Evolutionary conservation across 2,329 filamentous ascomycete species (phyloP).

Genomic region (Xylaria sp.): DNA sequence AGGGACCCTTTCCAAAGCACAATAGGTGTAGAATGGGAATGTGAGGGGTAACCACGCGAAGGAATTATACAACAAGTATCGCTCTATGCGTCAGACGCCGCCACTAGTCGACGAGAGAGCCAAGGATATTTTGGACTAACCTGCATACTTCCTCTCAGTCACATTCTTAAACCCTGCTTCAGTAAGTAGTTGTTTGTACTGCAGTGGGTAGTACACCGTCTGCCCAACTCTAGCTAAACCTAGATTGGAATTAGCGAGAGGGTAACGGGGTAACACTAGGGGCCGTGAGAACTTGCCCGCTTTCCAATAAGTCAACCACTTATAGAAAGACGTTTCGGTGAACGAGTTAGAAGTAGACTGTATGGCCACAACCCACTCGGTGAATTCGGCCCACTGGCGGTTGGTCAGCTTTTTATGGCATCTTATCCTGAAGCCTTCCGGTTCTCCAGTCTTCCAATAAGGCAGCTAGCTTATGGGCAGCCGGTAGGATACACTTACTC

Average conservation of each 20-base stretch:
- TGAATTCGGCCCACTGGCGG: slow-evolving; percentile 50
- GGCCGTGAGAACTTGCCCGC: slow-evolving; percentile 26
- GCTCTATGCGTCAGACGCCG: neutral
- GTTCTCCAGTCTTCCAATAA: slow-evolving; percentile 6
- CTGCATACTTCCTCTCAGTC: slow-evolving; percentile 39
- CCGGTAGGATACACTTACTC: slow-evolving; percentile 40
- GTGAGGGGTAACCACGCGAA: neutral
- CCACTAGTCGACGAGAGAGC: neutral
- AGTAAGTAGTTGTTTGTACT: slow-evolving; percentile 42
- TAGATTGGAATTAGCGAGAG: slow-evolving; percentile 27
- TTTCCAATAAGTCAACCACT: slow-evolving; percentile 47
- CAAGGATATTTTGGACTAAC: slow-evolving; percentile 24
- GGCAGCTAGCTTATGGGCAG: neutral
- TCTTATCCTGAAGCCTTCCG: slow-evolving; percentile 39
- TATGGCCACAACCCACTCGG: slow-evolving; percentile 51
- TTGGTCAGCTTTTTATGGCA: slow-evolving; percentile 6
- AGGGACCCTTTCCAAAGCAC: neutral
- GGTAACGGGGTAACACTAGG: neutral
- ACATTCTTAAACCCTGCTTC: slow-evolving; percentile 39
- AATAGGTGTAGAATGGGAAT: neutral
- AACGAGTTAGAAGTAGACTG: slow-evolving; percentile 49
- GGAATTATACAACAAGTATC: neutral
- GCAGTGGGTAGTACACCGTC: slow-evolving; percentile 46
- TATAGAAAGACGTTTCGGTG: slow-evolving; percentile 48
- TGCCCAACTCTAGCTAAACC: slow-evolving; percentile 46